Evolutionary conservation across 73 alveolate species (phyloP).

Genomic region (Stentor roeselii): DNA sequence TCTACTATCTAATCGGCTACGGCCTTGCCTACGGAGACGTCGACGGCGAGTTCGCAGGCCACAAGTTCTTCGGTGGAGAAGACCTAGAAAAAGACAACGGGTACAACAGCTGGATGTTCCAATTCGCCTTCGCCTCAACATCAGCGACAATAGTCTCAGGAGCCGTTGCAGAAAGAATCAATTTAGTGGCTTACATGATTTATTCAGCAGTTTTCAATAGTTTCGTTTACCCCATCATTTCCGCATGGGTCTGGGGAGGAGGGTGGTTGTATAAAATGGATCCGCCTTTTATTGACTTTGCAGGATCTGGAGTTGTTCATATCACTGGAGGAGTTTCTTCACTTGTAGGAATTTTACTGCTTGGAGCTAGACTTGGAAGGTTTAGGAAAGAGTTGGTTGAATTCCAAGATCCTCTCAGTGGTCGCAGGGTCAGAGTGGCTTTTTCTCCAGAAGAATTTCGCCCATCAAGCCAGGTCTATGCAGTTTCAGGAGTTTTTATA

Average conservation of each 20-base stretch:
- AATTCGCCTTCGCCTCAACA: conserved; percentile 49
- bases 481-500: conserved; percentile 51
- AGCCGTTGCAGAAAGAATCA: conserved; percentile 47
- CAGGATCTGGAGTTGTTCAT: conserved; percentile 59
- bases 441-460: conserved; percentile 28
- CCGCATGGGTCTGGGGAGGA: conserved; percentile 51
- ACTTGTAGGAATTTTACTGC: conserved; percentile 39
- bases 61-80: conserved; percentile 24
- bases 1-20: conserved; percentile 40
- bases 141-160: conserved; percentile 58
- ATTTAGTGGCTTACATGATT: conserved; percentile 29
- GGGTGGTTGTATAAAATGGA: conserved; percentile 39
- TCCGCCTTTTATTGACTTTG: conserved; percentile 47
- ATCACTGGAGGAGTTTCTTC: conserved; percentile 47
- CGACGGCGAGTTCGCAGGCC: conserved; percentile 35
- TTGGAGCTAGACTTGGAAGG: conserved; percentile 51
- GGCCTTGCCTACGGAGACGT: conserved; percentile 50
- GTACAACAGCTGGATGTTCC: conserved; percentile 31
- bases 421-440: conserved; percentile 3
- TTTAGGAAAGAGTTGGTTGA: conserved; percentile 28
- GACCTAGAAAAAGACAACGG: not conserved
- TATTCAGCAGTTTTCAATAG: conserved; percentile 36
- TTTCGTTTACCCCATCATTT: conserved; percentile 45
- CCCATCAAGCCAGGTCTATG: conserved; percentile 48
- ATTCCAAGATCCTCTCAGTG: not conserved